Percentiles rank a stretch among this genome's conserved stretches.
Conservation (phyloP, 257 asterid genomes). For the Przewalskia tangutica region DNA sequence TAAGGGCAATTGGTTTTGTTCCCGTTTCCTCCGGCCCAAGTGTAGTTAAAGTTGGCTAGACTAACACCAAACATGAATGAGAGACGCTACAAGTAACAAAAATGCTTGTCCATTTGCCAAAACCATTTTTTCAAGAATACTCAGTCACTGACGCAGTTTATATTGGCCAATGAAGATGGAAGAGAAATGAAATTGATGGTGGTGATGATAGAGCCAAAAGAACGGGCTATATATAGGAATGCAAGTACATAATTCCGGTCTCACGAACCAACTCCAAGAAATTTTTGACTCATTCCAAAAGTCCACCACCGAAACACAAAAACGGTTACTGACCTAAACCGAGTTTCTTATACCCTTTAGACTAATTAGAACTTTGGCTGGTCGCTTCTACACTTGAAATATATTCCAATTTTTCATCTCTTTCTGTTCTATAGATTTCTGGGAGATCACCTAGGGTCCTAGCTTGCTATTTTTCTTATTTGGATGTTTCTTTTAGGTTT, state of each 20-base stretch:
- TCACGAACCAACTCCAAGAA: too few relatives aligned
- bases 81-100: conserved; percentile 2
- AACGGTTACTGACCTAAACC: conserved; percentile 1
- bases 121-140: conserved; percentile 10
- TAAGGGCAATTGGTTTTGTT: conserved; percentile 21
- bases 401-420: not conserved
- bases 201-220: not conserved
- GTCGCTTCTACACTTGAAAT: not conserved
- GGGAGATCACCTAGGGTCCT: not conserved
- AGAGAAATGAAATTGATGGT: not conserved
- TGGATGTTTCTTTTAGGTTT: not conserved
- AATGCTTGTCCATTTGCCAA: conserved; percentile 3
- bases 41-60: conserved; percentile 30
- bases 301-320: not conserved
- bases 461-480: not conserved
- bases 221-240: conserved; percentile 10
- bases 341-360: not conserved
- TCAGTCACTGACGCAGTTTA: not conserved
- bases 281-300: too few relatives aligned
- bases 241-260: too few relatives aligned
- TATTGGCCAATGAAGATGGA: not conserved
- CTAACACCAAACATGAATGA: conserved; percentile 16
- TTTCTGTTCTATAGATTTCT: not conserved
- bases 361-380: not conserved
- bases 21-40: conserved; percentile 18